Percentiles rank a stretch among this genome's conserved stretches.
phyloP scores from a whole-genome alignment of 495 filamentous ascomycete species.

The Penicillium soppii region DNA sequence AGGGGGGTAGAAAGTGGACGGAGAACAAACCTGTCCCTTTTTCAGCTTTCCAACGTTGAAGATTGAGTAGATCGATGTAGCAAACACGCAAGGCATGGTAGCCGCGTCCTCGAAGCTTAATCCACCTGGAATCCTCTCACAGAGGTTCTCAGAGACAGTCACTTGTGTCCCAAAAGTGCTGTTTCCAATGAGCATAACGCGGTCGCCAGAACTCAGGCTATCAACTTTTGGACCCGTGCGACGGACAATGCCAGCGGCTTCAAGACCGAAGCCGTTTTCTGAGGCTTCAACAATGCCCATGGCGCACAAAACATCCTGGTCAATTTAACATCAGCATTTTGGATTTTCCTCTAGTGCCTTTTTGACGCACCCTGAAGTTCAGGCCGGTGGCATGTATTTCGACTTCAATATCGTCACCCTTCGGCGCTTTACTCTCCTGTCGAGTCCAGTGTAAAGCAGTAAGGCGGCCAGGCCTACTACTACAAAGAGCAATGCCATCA shows the following conservation, averaged over 20 bases:
- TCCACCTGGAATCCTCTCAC: constrained; percentile 29
- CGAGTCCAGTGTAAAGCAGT: constrained; percentile 51
- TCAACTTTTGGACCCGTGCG: constrained; percentile 25
- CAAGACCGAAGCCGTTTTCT: constrained; percentile 37
- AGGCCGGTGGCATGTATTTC: constrained; percentile 24
- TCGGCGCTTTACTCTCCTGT: constrained; percentile 7
- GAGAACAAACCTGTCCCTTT: constrained; percentile 19
- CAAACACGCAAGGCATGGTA: constrained; percentile 40
- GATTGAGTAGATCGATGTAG: constrained; percentile 39
- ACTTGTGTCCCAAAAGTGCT: constrained; percentile 30
- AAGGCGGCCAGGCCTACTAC: constrained; percentile 17
- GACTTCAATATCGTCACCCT: constrained; percentile 28
- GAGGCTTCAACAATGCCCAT: constrained; percentile 36
- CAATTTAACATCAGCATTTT: background rate
- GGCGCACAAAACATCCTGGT: constrained; percentile 35
- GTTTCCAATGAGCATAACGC: constrained; percentile 36
- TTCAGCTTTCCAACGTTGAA: constrained; percentile 29
- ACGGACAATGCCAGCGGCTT: constrained; percentile 41
- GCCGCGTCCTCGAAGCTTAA: constrained; percentile 44
- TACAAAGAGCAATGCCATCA: constrained; percentile 12
- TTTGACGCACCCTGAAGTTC: constrained; percentile 30
- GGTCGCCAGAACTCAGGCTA: constrained; percentile 34
- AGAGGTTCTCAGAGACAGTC: constrained; percentile 13
- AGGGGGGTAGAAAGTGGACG: background rate
- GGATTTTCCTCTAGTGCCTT: background rate